Evolutionary conservation across 164 flowering plant species (phyloP).

Genomic region (Vitis rupestris): DNA sequence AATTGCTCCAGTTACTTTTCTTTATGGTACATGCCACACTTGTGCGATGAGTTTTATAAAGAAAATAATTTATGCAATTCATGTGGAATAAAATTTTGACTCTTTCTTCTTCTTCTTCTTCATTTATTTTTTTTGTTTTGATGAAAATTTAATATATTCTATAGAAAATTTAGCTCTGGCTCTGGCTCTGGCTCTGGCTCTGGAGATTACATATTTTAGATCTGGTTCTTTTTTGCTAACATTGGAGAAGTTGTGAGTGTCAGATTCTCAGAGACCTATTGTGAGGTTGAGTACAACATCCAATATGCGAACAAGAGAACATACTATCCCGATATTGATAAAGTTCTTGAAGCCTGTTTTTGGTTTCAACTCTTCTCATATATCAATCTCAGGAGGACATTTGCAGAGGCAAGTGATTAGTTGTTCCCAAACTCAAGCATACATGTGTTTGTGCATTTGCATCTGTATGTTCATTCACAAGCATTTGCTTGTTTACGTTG

Average conservation of each 20-base stretch:
- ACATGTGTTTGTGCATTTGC: neutral
- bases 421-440: neutral
- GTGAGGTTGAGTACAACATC: conserved; percentile 76
- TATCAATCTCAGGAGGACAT: conserved; percentile 76
- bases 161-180: neutral
- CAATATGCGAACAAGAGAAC: conserved; percentile 58
- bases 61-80: neutral
- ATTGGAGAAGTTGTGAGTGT: conserved; percentile 3
- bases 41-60: neutral
- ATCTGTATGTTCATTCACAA: neutral
- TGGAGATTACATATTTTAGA: neutral
- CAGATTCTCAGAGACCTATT: conserved; percentile 74
- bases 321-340: conserved; percentile 44
- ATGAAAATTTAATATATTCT: too few species aligned
- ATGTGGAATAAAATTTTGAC: too few species aligned
- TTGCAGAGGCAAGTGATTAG: conserved; percentile 53
- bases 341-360: conserved; percentile 83
- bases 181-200: neutral
- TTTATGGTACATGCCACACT: conserved; percentile 55
- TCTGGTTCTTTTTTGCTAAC: conserved; percentile 2
- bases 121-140: too few species aligned
- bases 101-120: too few species aligned
- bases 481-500: neutral
- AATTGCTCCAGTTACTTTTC: conserved; percentile 76
- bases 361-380: conserved; percentile 71